A percentile compares a stretch with the other conserved stretches of the same genome.
Conservation (phyloP, 1,284 basidiomycete species). For the Rhodotorula sp. region DNA sequence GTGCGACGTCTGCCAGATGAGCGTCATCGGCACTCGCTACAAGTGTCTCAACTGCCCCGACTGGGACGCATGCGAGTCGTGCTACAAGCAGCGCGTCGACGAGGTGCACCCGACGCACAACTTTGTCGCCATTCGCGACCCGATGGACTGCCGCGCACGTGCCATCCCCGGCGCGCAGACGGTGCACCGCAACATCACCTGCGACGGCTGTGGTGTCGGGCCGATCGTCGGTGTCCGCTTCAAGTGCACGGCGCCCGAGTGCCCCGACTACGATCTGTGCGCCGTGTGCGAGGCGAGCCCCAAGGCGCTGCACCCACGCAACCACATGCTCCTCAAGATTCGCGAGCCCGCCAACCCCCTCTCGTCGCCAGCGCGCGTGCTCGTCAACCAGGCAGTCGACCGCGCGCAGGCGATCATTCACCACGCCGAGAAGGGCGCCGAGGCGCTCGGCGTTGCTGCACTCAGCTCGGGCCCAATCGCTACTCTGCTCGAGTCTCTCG, state of each 20-base stretch:
- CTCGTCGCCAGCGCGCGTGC: background rate
- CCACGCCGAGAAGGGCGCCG: background rate
- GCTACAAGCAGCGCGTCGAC: slow-evolving; percentile 8
- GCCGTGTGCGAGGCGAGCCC: slow-evolving; percentile 42
- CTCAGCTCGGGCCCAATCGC: slow-evolving; percentile 14
- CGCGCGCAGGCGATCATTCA: background rate
- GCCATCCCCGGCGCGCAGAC: slow-evolving; percentile 3
- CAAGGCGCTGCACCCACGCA: slow-evolving; percentile 24
- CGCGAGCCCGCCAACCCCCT: slow-evolving; percentile 22
- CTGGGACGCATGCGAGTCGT: slow-evolving; percentile 23
- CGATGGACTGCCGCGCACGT: background rate
- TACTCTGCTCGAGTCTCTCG: slow-evolving; percentile 18
- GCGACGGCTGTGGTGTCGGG: slow-evolving; percentile 38
- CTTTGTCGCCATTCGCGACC: slow-evolving; percentile 35
- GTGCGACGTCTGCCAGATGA: slow-evolving; percentile 57
- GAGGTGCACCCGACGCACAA: slow-evolving; percentile 38
- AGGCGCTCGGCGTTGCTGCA: background rate
- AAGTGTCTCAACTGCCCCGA: slow-evolving; percentile 55
- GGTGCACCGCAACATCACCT: slow-evolving; percentile 35
- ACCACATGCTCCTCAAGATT: slow-evolving; percentile 43
- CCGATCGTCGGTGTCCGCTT: slow-evolving; percentile 44
- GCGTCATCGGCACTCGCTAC: slow-evolving; percentile 66
- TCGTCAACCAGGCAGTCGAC: slow-evolving; percentile 4
- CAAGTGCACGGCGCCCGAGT: slow-evolving; percentile 45
- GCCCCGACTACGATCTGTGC: slow-evolving; percentile 38